These are phyloP conservation scores for Scolecobasidium constrictum DNA, from an alignment of 2,329 filamentous ascomycete genomes.

Conservation along the genomic window DNA sequence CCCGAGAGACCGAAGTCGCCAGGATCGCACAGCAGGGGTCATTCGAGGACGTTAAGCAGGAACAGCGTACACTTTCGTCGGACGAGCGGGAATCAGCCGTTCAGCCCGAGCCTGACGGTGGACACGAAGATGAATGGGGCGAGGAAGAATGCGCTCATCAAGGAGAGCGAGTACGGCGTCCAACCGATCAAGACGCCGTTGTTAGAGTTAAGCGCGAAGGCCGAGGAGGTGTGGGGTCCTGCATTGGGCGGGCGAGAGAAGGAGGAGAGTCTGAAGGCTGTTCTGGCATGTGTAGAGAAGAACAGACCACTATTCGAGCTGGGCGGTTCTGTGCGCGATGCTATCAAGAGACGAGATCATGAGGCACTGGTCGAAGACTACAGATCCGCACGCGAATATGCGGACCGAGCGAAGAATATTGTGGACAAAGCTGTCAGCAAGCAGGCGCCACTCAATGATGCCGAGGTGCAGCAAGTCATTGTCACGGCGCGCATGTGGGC, in stretches of 20 bases:
- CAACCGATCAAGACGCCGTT: slow-evolving; percentile 80
- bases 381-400: slow-evolving; percentile 67
- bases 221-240: slow-evolving; percentile 95
- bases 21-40: slow-evolving; percentile 21
- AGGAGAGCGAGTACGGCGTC: slow-evolving; percentile 61
- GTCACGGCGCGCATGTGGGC: slow-evolving; percentile 91
- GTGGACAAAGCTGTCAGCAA: slow-evolving; percentile 44
- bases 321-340: slow-evolving; percentile 64
- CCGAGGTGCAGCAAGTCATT: slow-evolving; percentile 75
- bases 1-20: slow-evolving; percentile 16
- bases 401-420: slow-evolving; percentile 64
- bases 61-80: slow-evolving; percentile 48
- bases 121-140: slow-evolving; percentile 37
- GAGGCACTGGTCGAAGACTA: slow-evolving; percentile 82
- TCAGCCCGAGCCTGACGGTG: slow-evolving; percentile 22
- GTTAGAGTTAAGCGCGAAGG: slow-evolving; percentile 83
- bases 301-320: slow-evolving; percentile 77
- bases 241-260: slow-evolving; percentile 84
- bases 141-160: slow-evolving; percentile 73
- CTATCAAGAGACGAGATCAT: slow-evolving; percentile 85
- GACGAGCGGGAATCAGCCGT: slow-evolving; percentile 20
- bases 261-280: slow-evolving; percentile 72
- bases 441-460: slow-evolving; percentile 53
- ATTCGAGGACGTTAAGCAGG: slow-evolving; percentile 59
- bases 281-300: slow-evolving; percentile 64